phyloP scores from a whole-genome alignment of 192 early-diverging fungal species.

The Mortierella antarctica region DNA sequence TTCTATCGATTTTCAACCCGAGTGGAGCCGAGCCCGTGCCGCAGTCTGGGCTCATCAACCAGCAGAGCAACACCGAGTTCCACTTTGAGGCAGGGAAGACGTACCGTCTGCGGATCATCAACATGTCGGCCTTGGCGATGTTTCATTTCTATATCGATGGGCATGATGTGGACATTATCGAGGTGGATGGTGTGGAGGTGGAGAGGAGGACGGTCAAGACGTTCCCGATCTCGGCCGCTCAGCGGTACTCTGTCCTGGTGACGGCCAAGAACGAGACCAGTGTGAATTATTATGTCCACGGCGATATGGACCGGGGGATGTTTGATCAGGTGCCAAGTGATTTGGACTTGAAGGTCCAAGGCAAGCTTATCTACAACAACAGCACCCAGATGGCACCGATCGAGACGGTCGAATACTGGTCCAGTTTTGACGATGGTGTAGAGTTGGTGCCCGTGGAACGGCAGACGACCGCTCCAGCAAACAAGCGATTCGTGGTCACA shows the following conservation, averaged over 20 bases:
- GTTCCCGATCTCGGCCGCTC: conserved; percentile 75
- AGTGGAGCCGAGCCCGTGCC: conserved; percentile 74
- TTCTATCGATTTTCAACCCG: conserved; percentile 72
- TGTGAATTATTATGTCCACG: conserved; percentile 78
- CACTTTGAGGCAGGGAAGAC: conserved; percentile 80
- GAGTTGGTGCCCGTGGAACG: conserved; percentile 60
- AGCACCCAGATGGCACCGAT: conserved; percentile 51
- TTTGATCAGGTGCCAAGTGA: conserved; percentile 72
- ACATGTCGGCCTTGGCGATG: conserved; percentile 79
- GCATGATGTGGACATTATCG: conserved; percentile 82
- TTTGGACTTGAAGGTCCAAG: conserved; percentile 70
- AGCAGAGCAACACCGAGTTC: conserved; percentile 60
- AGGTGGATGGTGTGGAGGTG: conserved; percentile 81
- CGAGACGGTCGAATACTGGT: conserved; percentile 46
- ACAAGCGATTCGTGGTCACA: conserved; percentile 63
- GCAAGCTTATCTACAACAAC: conserved; percentile 62
- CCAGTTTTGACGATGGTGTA: conserved; percentile 53
- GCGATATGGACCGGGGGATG: conserved; percentile 81
- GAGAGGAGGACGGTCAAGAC: conserved; percentile 64
- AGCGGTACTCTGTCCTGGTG: conserved; percentile 85
- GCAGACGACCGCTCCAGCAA: conserved; percentile 52
- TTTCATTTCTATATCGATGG: conserved; percentile 85
- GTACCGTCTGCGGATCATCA: conserved; percentile 87
- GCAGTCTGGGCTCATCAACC: conserved; percentile 74
- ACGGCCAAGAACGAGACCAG: conserved; percentile 70